Evolutionary conservation across 2,329 filamentous ascomycete genomes (phyloP).

Genomic region (Fusarium humuli): DNA sequence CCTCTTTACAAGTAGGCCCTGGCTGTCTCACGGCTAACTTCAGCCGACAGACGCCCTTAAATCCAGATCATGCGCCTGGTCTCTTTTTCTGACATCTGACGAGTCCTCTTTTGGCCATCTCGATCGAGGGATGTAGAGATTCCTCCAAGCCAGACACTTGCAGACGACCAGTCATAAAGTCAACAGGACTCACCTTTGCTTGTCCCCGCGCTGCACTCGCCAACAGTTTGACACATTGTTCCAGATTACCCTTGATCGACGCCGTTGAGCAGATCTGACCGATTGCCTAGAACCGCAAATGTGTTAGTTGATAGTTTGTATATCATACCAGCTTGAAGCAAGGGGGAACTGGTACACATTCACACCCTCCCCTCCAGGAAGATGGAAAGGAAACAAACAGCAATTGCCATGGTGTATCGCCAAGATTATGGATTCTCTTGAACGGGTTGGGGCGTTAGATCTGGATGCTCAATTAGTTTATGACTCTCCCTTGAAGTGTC

Average conservation of each 20-base stretch:
- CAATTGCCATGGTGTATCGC: slow-evolving; percentile 42
- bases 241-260: slow-evolving; percentile 81
- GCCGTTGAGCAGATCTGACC: slow-evolving; percentile 91
- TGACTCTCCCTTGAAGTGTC: slow-evolving; percentile 18
- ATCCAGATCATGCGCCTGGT: slow-evolving; percentile 3
- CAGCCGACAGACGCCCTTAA: slow-evolving; percentile 25
- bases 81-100: slow-evolving; percentile 14
- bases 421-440: slow-evolving; percentile 7
- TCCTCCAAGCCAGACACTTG: slow-evolving; percentile 20
- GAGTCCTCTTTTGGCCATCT: slow-evolving; percentile 14
- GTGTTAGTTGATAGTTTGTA: slow-evolving; percentile 12
- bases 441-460: slow-evolving; percentile 15
- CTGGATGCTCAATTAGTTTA: slow-evolving; percentile 4
- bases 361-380: not conserved
- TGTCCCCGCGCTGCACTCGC: slow-evolving; percentile 78
- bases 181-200: slow-evolving; percentile 72
- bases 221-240: slow-evolving; percentile 79
- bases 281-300: slow-evolving; percentile 70
- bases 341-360: slow-evolving; percentile 12
- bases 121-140: slow-evolving; percentile 32
- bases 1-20: not conserved
- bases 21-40: slow-evolving; percentile 38
- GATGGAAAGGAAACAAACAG: slow-evolving; percentile 35
- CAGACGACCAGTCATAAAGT: slow-evolving; percentile 10
- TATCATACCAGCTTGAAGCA: slow-evolving; percentile 28